These are phyloP conservation scores for Starmerella ratchasimensis DNA, from an alignment of 805 yeast genomes.

Conservation along the genomic window DNA sequence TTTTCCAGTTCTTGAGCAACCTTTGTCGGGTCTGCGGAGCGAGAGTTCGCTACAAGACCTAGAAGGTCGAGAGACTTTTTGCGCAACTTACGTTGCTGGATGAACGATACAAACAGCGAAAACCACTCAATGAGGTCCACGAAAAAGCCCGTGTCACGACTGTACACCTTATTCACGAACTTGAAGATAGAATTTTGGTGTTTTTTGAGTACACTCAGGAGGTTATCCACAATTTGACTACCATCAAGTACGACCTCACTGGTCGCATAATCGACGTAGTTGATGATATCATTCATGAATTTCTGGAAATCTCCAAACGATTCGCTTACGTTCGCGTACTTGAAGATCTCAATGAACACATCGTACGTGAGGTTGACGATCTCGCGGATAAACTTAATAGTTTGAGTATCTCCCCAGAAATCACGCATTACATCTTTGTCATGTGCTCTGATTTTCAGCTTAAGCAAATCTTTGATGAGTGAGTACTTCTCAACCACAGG, in stretches of 20 bases:
- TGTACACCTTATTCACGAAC: conserved; percentile 70
- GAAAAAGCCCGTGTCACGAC: conserved; percentile 64
- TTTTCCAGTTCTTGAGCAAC: conserved; percentile 32
- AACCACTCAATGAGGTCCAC: conserved; percentile 64
- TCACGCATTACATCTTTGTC: conserved; percentile 67
- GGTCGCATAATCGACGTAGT: conserved; percentile 38
- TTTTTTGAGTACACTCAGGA: conserved; percentile 50
- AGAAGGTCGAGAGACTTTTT: conserved; percentile 32
- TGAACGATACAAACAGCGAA: conserved; percentile 45
- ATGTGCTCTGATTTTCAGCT: conserved; percentile 47
- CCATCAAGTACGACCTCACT: conserved; percentile 40
- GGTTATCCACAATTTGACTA: conserved; percentile 50
- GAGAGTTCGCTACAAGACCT: conserved; percentile 23
- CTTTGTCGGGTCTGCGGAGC: conserved; percentile 25
- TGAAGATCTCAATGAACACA: conserved; percentile 57
- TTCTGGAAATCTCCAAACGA: conserved; percentile 50
- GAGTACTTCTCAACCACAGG: conserved; percentile 35
- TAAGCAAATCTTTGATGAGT: conserved; percentile 47
- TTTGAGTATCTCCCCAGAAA: conserved; percentile 73
- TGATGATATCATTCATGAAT: conserved; percentile 55
- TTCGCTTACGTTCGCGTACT: conserved; percentile 48
- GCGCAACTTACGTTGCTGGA: conserved; percentile 43
- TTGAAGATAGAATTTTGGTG: conserved; percentile 61
- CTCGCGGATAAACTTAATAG: conserved; percentile 62
- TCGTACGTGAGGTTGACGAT: conserved; percentile 59